Evolutionary conservation across 768 basidiomycete species (phyloP).

Genomic region (Xanthoconium stramineum): DNA sequence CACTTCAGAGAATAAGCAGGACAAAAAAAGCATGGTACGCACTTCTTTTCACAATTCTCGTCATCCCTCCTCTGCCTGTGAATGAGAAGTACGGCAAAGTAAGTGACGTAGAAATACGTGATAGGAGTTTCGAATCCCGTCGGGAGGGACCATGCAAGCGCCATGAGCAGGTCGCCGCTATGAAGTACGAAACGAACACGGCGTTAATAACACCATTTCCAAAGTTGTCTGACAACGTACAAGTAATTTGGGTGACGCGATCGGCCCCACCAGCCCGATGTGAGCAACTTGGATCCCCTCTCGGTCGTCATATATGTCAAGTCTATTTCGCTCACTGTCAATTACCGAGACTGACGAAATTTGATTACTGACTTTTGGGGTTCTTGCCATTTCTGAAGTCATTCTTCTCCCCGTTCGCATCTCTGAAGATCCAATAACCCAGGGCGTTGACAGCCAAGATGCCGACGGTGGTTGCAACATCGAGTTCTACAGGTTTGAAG

Average conservation of each 20-base stretch:
- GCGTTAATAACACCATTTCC: neutral
- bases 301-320: slow-evolving; percentile 76
- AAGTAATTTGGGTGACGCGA: slow-evolving; percentile 93
- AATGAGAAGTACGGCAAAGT: slow-evolving; percentile 85
- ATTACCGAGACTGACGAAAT: neutral
- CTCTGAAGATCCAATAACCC: slow-evolving; percentile 91
- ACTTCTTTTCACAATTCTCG: slow-evolving; percentile 88
- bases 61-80: slow-evolving; percentile 92
- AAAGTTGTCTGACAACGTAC: slow-evolving; percentile 36
- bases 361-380: slow-evolving; percentile 69
- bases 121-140: slow-evolving; percentile 90
- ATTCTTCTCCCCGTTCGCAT: slow-evolving; percentile 90
- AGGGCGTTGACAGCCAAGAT: slow-evolving; percentile 63
- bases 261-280: slow-evolving; percentile 96
- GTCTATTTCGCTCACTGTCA: slow-evolving; percentile 43
- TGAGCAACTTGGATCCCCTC: slow-evolving; percentile 86
- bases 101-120: slow-evolving; percentile 91
- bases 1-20: neutral
- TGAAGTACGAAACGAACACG: neutral
- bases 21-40: slow-evolving; percentile 25
- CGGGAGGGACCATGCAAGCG: slow-evolving; percentile 88
- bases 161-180: slow-evolving; percentile 87
- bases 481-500: slow-evolving; percentile 82
- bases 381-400: slow-evolving; percentile 92
- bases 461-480: slow-evolving; percentile 46